Evolutionary conservation across 148 eudicot genomes (phyloP).

Genomic region (Agrostemma githago): DNA sequence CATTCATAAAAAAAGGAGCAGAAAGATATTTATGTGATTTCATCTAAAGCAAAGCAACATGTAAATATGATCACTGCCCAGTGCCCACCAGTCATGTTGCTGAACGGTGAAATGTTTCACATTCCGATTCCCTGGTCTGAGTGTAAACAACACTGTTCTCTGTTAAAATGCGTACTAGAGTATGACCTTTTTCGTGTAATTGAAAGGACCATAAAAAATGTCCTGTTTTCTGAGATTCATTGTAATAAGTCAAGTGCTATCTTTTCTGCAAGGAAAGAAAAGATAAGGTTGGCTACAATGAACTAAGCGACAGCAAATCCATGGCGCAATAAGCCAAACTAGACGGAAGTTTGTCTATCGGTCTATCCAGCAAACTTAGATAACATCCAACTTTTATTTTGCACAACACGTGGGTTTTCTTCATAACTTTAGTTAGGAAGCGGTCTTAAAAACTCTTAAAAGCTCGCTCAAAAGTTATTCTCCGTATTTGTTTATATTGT

Average conservation of each 20-base stretch:
- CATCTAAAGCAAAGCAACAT: background rate
- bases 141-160: slow-evolving; percentile 6
- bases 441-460: background rate
- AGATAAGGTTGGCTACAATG: background rate
- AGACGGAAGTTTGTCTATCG: background rate
- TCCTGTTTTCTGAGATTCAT: background rate
- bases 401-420: background rate
- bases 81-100: slow-evolving; percentile 6
- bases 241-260: background rate
- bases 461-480: background rate
- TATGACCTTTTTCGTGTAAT: background rate
- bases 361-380: background rate
- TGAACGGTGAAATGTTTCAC: slow-evolving; percentile 1
- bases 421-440: background rate
- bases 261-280: background rate
- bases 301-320: background rate
- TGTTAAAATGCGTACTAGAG: background rate
- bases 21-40: background rate
- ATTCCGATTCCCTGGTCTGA: background rate
- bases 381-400: background rate
- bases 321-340: background rate
- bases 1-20: background rate
- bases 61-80: background rate
- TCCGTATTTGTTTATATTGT: background rate
- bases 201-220: background rate